Base-by-base conservation (phyloP, 768 basidiomycete genomes). In the Floccularia luteovirens region DNA sequence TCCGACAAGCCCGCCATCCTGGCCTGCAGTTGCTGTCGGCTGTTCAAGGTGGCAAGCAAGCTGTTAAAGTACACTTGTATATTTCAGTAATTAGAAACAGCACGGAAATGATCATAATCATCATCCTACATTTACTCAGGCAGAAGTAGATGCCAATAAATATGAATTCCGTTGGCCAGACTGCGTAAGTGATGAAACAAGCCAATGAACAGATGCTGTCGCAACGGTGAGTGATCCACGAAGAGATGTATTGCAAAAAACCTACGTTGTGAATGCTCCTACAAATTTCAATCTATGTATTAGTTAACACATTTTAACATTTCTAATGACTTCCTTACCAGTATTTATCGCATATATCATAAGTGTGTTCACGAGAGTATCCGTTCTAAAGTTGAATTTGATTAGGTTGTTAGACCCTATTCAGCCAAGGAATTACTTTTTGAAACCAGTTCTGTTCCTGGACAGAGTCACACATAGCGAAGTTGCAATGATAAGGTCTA, bases 331-430 rank as follows among this genome's bases (percentile, higher is more conserved):
- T 5, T 20, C 52, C 65, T 37, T 41, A 72, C 72, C 61, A 44
- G 72, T 73, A 44, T 72, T 74, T 38, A 76, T 60, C n/a, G 65
- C 60, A 42, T 72, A 75, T 40, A 68, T 37, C 43, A 75, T 66
- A 17, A 77, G 51, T n/a, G 61, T 51, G 12, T 59, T 64, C 6
- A 74, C 48, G 3, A 74, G 41, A 0, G 66, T 62, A 35, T 75
- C 63, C 17, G 72, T 73, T 35, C 72, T 71, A 32, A 7, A 31
- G 20, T 32, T 24, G 28, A 27, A 13, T 21, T 6, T 40, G 1
- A 43, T 31, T 27, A 19, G 32, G 4, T 28, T 5, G 24, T 25
- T 17, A n/a, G n/a, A 8, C 4, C 8, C 3, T 3, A 38, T 14
- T 13, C 35, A 24, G 19, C 24, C 21, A 33, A 12, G 12, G 11